These are phyloP conservation scores for Globisporangium okanoganense DNA, from an alignment of 352 stramenopile species.

Conservation along the genomic window DNA sequence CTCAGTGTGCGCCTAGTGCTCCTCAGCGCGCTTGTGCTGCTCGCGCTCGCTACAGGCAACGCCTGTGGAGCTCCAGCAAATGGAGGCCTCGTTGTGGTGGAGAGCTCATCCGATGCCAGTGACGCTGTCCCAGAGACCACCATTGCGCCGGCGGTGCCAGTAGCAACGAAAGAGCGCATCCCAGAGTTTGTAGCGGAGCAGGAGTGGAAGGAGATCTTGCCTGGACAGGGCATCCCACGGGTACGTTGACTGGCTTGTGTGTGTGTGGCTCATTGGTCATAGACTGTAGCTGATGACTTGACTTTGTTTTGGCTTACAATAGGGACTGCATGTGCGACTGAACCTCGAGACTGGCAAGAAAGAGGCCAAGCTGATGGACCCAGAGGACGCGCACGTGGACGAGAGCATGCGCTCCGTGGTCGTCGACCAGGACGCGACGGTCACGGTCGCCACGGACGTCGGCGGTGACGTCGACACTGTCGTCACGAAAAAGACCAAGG, in stretches of 20 bases:
- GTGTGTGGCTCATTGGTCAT: background rate
- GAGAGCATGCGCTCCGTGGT: conserved; percentile 33
- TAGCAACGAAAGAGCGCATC: conserved; percentile 9
- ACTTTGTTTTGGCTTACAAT: conserved; percentile 7
- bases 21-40: conserved; percentile 1
- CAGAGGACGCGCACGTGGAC: conserved; percentile 21
- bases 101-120: background rate
- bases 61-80: background rate
- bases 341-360: conserved; percentile 80
- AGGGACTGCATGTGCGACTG: conserved; percentile 83
- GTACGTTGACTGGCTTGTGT: conserved; percentile 22
- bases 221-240: conserved; percentile 50
- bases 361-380: conserved; percentile 81
- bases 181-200: conserved; percentile 61
- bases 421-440: conserved; percentile 34
- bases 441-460: conserved; percentile 58
- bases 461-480: conserved; percentile 38
- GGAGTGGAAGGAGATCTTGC: conserved; percentile 59
- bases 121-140: conserved; percentile 11
- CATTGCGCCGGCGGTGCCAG: background rate
- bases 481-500: conserved; percentile 3
- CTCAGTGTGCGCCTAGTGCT: background rate
- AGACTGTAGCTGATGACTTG: background rate
- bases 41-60: conserved; percentile 3
- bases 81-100: conserved; percentile 10